Evolutionary conservation across 805 yeast genomes (phyloP).

Genomic region (Scheffersomyces ergatensis): DNA sequence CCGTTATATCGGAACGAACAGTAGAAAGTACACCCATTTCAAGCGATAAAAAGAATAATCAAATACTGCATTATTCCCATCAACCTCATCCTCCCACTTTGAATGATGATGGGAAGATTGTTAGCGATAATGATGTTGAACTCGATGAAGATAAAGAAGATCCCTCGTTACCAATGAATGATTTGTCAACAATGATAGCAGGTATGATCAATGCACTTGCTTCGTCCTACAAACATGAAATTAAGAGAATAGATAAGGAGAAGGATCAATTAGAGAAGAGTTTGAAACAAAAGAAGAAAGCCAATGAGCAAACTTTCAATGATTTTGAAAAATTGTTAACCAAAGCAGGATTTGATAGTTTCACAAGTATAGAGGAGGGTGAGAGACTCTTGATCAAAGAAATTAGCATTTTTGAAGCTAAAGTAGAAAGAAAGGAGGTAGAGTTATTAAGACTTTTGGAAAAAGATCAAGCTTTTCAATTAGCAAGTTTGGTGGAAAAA

Average conservation of each 20-base stretch:
- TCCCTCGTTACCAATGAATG: slow-evolving; percentile 25
- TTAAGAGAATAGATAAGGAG: slow-evolving; percentile 34
- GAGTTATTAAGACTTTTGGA: slow-evolving; percentile 28
- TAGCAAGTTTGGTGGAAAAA: slow-evolving; percentile 41
- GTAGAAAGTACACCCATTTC: slow-evolving; percentile 24
- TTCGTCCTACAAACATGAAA: slow-evolving; percentile 54
- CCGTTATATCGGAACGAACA: slow-evolving; percentile 30
- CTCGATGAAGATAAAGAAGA: slow-evolving; percentile 4
- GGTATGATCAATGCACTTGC: slow-evolving; percentile 49
- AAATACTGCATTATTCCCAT: slow-evolving; percentile 13
- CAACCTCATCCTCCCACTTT: slow-evolving; percentile 33
- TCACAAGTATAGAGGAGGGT: slow-evolving; percentile 25
- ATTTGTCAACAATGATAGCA: slow-evolving; percentile 31
- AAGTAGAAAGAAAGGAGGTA: slow-evolving; percentile 11
- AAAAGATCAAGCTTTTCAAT: slow-evolving; percentile 42
- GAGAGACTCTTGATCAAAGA: slow-evolving; percentile 15
- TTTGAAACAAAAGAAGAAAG: slow-evolving; percentile 49
- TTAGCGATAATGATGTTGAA: slow-evolving; percentile 5
- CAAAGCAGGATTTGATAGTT: slow-evolving; percentile 27
- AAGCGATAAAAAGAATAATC: slow-evolving; percentile 4
- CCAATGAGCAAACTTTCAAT: slow-evolving; percentile 28
- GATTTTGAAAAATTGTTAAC: slow-evolving; percentile 23
- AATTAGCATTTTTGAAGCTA: slow-evolving; percentile 6
- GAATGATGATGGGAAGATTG: slow-evolving; percentile 27
- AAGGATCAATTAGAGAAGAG: slow-evolving; percentile 48